These are phyloP conservation scores for Amphirosellinia nigrospora DNA, from an alignment of 495 filamentous ascomycete genomes.

Conservation along the genomic window DNA sequence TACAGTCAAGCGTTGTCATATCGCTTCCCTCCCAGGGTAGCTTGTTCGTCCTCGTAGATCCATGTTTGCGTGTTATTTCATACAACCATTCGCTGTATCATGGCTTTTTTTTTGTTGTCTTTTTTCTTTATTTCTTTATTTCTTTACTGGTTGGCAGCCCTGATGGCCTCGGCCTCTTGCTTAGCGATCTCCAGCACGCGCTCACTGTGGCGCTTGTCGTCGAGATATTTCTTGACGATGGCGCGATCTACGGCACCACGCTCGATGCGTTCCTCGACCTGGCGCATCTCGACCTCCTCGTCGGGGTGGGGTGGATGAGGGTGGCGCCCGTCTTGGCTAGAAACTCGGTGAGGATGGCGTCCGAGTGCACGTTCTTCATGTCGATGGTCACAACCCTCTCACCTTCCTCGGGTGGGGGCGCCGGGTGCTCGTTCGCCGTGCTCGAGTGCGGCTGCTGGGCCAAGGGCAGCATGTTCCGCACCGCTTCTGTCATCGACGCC, in stretches of 20 bases:
- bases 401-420: slow-evolving; percentile 48
- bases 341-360: slow-evolving; percentile 72
- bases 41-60: slow-evolving; percentile 11
- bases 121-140: no score
- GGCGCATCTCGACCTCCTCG: slow-evolving; percentile 64
- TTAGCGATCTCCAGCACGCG: slow-evolving; percentile 39
- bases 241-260: slow-evolving; percentile 61
- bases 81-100: not conserved
- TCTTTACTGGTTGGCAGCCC: slow-evolving; percentile 38
- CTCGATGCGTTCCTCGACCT: slow-evolving; percentile 63
- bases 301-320: slow-evolving; percentile 61
- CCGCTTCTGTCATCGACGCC: slow-evolving; percentile 31
- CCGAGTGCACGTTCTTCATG: slow-evolving; percentile 65
- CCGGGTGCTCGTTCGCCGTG: slow-evolving; percentile 41
- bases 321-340: slow-evolving; percentile 71
- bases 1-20: slow-evolving; percentile 20
- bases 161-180: slow-evolving; percentile 41
- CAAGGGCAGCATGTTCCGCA: slow-evolving; percentile 33
- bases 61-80: slow-evolving; percentile 12
- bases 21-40: not conserved
- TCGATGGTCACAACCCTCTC: slow-evolving; percentile 61
- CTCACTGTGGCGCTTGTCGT: slow-evolving; percentile 69
- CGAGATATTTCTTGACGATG: slow-evolving; percentile 64
- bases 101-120: not conserved
- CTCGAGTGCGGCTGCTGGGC: slow-evolving; percentile 46